Percentiles rank a stretch among this genome's conserved stretches.
Conservation (phyloP, 192 early-diverging fungal species). For the Obelidium mucronatum region DNA sequence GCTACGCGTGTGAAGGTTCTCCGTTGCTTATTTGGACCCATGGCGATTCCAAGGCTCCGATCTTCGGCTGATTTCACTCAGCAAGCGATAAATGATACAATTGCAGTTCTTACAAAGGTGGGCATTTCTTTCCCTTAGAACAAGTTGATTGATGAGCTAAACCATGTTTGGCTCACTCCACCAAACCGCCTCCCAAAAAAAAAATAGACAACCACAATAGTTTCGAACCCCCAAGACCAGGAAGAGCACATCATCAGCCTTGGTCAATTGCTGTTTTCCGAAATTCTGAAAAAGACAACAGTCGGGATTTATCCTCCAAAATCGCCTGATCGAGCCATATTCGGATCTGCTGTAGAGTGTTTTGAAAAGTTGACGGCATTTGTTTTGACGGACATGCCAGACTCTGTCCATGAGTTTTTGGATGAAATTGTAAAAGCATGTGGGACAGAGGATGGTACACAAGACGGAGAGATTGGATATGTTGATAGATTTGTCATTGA, state of each 20-base stretch:
- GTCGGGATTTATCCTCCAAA: not conserved
- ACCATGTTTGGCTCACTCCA: not conserved
- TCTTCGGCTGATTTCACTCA: not conserved
- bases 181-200: not conserved
- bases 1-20: not conserved
- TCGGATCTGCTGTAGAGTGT: slow-evolving; percentile 17
- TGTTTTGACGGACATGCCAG: not conserved
- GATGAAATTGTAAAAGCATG: not conserved
- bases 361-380: slow-evolving; percentile 27
- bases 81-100: slow-evolving; percentile 8
- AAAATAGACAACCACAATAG: not conserved
- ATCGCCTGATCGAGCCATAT: slow-evolving; percentile 4
- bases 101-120: slow-evolving; percentile 10
- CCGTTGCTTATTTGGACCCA: not conserved
- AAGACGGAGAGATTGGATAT: not conserved
- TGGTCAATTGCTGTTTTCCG: not conserved
- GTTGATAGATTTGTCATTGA: slow-evolving; percentile 6
- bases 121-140: no score
- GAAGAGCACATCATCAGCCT: not conserved
- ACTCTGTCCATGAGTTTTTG: not conserved
- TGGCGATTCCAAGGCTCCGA: not conserved
- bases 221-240: not conserved
- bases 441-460: not conserved
- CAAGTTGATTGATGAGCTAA: no score
- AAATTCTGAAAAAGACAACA: not conserved